Evolutionary conservation across 441 rosid species (phyloP), one percentile per base, ranked within the genome.

Genomic region (Breynia disticha): DNA sequence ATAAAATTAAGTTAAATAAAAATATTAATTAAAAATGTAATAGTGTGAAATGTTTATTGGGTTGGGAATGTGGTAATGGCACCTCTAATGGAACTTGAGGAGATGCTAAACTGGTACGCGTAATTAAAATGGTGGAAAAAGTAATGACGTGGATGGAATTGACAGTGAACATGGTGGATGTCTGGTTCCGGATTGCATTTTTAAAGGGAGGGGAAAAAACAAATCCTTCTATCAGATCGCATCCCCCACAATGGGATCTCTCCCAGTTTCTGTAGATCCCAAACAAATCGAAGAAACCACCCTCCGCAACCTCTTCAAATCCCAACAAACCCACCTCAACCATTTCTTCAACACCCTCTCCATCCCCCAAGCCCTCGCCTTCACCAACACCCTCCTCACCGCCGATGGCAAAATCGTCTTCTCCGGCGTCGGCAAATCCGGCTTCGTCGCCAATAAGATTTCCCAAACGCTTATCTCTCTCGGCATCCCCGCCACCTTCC

Each of bases 381-480:
- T 93, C 93, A 60, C 93, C 46, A 76, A 74, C 21, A 60, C 76
- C 17, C 98, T 89, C 68, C 84, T 84, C 61, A 54, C 71, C 50
- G 63, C 77, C 45, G 14, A 59, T 19, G 96, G 96, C 38, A 77
- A 87, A 45, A 68, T 89, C 49, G 81, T 89, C 78, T 83, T 93
- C 84, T 63, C 97, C 56, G 97, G 98, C 35, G 93, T 93, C 65
- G 97, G 97, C 0, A 88, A 93, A 64, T 88, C 96, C 35, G 96
- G 95, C 24, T 86, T 93, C 80, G 97, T 93, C 55, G 95, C 98
- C 56, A 68, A 80, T 70, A 88, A 89, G 76, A 80, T 93, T 64
- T 89, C 97, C 4, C 95, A 86, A 66, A 89, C 98, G 41, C 86
- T 93, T 16, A 67, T 84, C 56, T 93, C 96, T 24, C 75, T 93